These are phyloP conservation scores for Cytospora paraplurivora DNA, from an alignment of 2,329 filamentous ascomycete genomes.

Conservation along the genomic window DNA sequence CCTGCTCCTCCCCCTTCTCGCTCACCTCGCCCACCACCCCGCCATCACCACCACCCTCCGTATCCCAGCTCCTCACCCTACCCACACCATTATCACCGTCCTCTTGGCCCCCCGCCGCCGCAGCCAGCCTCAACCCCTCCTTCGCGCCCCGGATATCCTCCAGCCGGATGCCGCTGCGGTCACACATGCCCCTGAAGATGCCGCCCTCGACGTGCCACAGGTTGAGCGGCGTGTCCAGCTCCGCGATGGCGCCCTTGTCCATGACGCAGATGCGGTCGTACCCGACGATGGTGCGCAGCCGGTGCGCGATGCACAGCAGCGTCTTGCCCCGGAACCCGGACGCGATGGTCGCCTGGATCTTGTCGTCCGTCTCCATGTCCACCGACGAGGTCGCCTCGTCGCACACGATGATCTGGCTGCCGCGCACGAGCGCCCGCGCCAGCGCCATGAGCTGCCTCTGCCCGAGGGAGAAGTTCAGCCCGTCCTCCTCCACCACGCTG, in stretches of 20 bases:
- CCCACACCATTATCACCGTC: slow-evolving; percentile 1
- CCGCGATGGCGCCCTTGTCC: slow-evolving; percentile 84
- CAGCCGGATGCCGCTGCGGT: slow-evolving; percentile 72
- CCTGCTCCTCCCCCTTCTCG: slow-evolving; percentile 3
- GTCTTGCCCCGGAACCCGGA: slow-evolving; percentile 84
- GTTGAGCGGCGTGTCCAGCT: slow-evolving; percentile 75
- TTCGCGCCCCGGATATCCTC: slow-evolving; percentile 55
- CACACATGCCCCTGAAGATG: slow-evolving; percentile 89
- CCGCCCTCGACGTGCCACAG: slow-evolving; percentile 71
- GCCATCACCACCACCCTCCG: slow-evolving; percentile 20
- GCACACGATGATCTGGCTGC: slow-evolving; percentile 89
- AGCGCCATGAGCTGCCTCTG: slow-evolving; percentile 96
- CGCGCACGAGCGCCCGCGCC: slow-evolving; percentile 83
- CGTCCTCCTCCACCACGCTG: slow-evolving; percentile 85
- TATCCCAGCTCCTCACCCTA: slow-evolving; percentile 31
- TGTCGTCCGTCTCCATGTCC: slow-evolving; percentile 95
- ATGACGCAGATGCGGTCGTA: slow-evolving; percentile 98
- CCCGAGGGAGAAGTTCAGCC: slow-evolving; percentile 91
- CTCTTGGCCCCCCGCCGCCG: slow-evolving; percentile 18
- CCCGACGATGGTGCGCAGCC: slow-evolving; percentile 86
- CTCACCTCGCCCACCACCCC: slow-evolving; percentile 28
- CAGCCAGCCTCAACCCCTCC: slow-evolving; percentile 37
- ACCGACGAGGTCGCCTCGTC: slow-evolving; percentile 94
- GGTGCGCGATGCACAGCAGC: slow-evolving; percentile 87
- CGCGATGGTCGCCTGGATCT: slow-evolving; percentile 89